Evolutionary conservation across 1,284 basidiomycete genomes (phyloP), one percentile per base, ranked within the genome.

Genomic region (Kwoniella shivajii): DNA sequence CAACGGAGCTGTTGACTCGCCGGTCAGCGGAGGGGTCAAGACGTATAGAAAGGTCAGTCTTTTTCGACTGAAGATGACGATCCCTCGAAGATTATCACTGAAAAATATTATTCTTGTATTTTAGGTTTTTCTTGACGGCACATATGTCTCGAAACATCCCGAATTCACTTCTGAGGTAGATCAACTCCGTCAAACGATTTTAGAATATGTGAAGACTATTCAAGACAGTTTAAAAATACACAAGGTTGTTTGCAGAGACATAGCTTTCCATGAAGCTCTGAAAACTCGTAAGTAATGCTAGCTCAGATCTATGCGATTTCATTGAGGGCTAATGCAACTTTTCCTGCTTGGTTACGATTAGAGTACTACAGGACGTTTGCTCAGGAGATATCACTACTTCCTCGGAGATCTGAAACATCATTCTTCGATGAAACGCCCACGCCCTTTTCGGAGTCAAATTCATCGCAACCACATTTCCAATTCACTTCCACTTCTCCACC

Each of bases 311-410:
- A n/a, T n/a, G n/a, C n/a, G n/a, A n/a, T n/a, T n/a, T n/a, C n/a
- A n/a, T n/a, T n/a, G n/a, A n/a, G n/a, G n/a, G n/a, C n/a, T n/a
- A n/a, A n/a, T n/a, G n/a, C n/a, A n/a, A n/a, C n/a, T n/a, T n/a
- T n/a, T n/a, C n/a, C n/a, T n/a, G n/a, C n/a, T n/a, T n/a, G n/a
- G n/a, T n/a, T n/a, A n/a, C n/a, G n/a, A n/a, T n/a, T 55, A 80
- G 78, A 96, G 78, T 97, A 93, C 82, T 83, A 83, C 56, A 91
- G 90, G 76, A 92, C 92, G 68, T 97, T 93, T 78, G 79, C 86
- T 0, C 90, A 92, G 24, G 94, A 98, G 76, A 89, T 96, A 38
- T 55, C 58, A 11, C 34, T 55, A 0, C 57, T 74, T 4, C 72
- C 72, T 18, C 58, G 63, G 0, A 24, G 60, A 13, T 57, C 65